These are phyloP conservation scores for Avicennia marina DNA, from an alignment of 257 asterid species.

Conservation along the genomic window DNA sequence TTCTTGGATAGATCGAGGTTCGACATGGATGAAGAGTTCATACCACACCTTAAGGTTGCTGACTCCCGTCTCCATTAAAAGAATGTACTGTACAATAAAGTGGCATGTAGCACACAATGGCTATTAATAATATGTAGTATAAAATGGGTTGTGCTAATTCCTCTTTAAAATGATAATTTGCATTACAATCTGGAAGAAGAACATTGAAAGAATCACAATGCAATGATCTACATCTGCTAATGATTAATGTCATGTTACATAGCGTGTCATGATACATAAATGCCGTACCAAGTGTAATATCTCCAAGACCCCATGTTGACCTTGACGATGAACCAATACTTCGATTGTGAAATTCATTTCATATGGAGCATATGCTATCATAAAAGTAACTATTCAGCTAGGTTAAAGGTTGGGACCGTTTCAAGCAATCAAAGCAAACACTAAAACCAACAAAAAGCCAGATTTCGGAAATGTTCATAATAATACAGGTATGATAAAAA, in stretches of 20 bases:
- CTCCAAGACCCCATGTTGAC: neutral
- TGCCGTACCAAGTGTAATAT: neutral
- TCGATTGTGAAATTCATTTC: neutral
- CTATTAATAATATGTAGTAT: too few species aligned
- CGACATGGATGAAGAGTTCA: neutral
- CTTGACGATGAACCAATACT: neutral
- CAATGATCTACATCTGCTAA: too few species aligned
- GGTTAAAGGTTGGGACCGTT: neutral
- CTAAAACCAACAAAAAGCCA: neutral
- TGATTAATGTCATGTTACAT: too few species aligned
- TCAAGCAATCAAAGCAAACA: constrained; percentile 15
- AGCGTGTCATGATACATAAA: too few species aligned
- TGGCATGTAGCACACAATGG: neutral
- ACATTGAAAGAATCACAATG: too few species aligned
- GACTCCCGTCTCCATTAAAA: neutral
- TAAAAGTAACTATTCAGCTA: neutral
- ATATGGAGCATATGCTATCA: neutral
- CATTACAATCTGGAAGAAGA: too few species aligned
- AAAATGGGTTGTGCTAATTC: too few species aligned
- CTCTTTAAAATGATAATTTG: neutral
- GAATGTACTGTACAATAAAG: neutral
- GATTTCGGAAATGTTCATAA: constrained; percentile 11
- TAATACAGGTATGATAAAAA: constrained; percentile 23
- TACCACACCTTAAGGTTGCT: neutral
- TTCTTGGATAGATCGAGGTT: neutral